Conservation (phyloP, 1,139 yeast genomes). For the Blastobotrys malaysiensis region DNA sequence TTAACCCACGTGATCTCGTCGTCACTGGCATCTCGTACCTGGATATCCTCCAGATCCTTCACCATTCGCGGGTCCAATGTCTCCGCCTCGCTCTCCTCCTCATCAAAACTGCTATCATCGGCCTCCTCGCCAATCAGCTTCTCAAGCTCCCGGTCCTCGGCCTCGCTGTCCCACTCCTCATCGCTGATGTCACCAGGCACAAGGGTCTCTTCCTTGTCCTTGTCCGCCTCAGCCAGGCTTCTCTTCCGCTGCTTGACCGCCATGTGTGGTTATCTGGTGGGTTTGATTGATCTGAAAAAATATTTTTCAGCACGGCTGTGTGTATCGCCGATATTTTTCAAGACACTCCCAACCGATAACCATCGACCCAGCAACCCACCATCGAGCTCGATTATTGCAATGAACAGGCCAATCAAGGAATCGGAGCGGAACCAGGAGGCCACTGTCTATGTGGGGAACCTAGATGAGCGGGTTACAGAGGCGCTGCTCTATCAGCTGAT, state of each 20-base stretch:
- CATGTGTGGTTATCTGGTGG: slow-evolving; percentile 1
- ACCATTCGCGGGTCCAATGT: slow-evolving; percentile 19
- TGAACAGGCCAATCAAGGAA: slow-evolving; percentile 10
- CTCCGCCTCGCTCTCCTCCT: slow-evolving; percentile 23
- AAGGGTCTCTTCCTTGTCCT: slow-evolving; percentile 18
- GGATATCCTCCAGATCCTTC: slow-evolving; percentile 19
- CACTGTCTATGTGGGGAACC: slow-evolving; percentile 76
- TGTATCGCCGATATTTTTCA: slow-evolving; percentile 5
- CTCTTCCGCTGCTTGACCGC: slow-evolving; percentile 10
- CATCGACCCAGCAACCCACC: not conserved
- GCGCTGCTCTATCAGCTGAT: slow-evolving; percentile 67
- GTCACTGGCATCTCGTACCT: slow-evolving; percentile 20
- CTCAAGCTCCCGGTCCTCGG: slow-evolving; percentile 23
- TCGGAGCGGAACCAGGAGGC: slow-evolving; percentile 51
- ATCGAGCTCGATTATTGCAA: not conserved
- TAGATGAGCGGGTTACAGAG: slow-evolving; percentile 70
- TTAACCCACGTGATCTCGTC: slow-evolving; percentile 25
- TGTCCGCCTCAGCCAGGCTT: slow-evolving; percentile 9
- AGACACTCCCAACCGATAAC: not conserved
- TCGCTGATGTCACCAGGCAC: slow-evolving; percentile 13
- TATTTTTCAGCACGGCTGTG: not conserved
- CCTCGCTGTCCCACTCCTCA: slow-evolving; percentile 21
- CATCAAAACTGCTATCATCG: slow-evolving; percentile 15
- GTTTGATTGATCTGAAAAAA: slow-evolving; percentile 1
- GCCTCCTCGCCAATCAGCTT: slow-evolving; percentile 23